Evolutionary conservation across 2,329 filamentous ascomycete species (phyloP).

Genomic region (Cercospora sojina): DNA sequence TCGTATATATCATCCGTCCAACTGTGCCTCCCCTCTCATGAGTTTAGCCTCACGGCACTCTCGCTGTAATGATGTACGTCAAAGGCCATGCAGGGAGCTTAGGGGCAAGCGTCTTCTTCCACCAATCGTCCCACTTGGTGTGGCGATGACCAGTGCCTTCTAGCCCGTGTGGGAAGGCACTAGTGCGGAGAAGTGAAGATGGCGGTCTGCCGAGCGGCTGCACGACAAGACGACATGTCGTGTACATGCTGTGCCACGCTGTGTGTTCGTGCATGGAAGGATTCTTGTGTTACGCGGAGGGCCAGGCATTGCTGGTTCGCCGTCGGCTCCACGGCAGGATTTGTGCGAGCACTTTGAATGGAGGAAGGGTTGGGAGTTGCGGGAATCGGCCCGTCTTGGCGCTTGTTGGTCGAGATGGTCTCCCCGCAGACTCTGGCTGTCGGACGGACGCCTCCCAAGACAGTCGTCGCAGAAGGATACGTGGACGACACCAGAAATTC

Average conservation of each 20-base stretch:
- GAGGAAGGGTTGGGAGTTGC: neutral
- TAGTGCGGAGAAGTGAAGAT: slow-evolving; percentile 22
- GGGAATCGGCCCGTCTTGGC: slow-evolving; percentile 1
- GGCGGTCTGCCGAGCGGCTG: slow-evolving; percentile 8
- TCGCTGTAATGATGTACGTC: slow-evolving; percentile 12
- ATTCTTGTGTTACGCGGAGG: neutral
- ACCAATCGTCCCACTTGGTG: slow-evolving; percentile 14
- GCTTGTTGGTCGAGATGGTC: neutral
- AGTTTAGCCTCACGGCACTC: slow-evolving; percentile 13
- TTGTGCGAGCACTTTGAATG: neutral
- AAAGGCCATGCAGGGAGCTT: slow-evolving; percentile 11
- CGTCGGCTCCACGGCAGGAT: neutral
- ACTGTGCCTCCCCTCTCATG: neutral
- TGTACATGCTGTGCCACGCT: neutral
- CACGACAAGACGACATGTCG: slow-evolving; percentile 1
- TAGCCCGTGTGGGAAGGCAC: slow-evolving; percentile 16
- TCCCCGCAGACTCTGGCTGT: neutral
- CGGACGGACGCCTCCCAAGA: neutral
- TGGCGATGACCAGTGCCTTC: slow-evolving; percentile 3
- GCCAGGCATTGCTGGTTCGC: neutral
- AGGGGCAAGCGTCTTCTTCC: slow-evolving; percentile 13
- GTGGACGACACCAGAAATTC: neutral
- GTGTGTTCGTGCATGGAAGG: neutral
- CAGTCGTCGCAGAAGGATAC: neutral
- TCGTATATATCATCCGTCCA: slow-evolving; percentile 2